Conservation (phyloP, 805 yeast genomes). For the Allodekkera sacchari region DNA sequence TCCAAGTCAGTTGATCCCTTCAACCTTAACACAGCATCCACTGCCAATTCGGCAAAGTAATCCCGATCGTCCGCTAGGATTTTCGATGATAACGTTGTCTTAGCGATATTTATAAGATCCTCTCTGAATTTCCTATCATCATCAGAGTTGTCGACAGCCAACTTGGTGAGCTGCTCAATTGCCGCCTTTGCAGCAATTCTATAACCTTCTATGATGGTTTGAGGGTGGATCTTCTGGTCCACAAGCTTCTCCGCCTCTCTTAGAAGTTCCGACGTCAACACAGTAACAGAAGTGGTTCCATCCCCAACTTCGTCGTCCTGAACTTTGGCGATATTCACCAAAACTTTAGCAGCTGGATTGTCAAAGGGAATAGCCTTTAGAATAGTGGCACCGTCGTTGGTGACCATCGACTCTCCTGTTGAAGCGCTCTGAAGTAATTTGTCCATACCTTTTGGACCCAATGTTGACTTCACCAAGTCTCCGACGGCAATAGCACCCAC, state of each 20-base stretch:
- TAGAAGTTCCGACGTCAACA: constrained; percentile 80
- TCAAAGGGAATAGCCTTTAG: constrained; percentile 89
- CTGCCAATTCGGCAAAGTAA: constrained; percentile 82
- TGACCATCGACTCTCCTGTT: constrained; percentile 69
- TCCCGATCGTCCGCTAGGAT: constrained; percentile 92
- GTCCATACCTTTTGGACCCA: constrained; percentile 99
- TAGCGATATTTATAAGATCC: constrained; percentile 82
- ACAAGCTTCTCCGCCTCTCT: constrained; percentile 92
- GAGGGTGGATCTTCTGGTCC: constrained; percentile 93
- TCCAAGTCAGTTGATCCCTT: constrained; percentile 84
- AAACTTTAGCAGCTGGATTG: constrained; percentile 93
- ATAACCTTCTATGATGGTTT: constrained; percentile 93
- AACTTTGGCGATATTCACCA: constrained; percentile 90
- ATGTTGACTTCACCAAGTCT: constrained; percentile 84
- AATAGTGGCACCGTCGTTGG: constrained; percentile 98
- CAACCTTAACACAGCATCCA: constrained; percentile 84
- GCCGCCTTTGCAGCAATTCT: constrained; percentile 88
- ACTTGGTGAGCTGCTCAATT: constrained; percentile 61
- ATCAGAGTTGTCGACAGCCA: constrained; percentile 66
- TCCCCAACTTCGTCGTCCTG: constrained; percentile 99
- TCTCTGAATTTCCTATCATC: constrained; percentile 53
- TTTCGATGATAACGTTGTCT: constrained; percentile 88
- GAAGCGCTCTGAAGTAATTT: constrained; percentile 83
- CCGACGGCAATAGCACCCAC: constrained; percentile 99
- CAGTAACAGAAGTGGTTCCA: constrained; percentile 96